Percentiles rank a stretch among this genome's conserved stretches.
Conservation (phyloP, 139 green algal species). For the Gonium pectorale region DNA sequence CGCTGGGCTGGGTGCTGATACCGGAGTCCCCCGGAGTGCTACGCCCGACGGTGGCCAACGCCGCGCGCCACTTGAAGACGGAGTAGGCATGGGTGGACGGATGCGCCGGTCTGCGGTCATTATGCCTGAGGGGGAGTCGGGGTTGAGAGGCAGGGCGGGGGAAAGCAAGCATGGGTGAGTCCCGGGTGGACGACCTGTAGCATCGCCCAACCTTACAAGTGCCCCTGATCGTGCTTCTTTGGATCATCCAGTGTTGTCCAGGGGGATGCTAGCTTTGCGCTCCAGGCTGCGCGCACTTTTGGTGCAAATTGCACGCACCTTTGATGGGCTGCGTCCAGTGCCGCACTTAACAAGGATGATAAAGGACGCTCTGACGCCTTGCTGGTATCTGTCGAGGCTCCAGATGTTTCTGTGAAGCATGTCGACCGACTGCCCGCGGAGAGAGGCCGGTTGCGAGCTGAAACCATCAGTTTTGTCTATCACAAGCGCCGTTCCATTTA, state of each 20-base stretch:
- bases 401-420: too few relatives aligned
- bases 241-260: not conserved
- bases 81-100: constrained; percentile 9
- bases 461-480: too few relatives aligned
- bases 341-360: not conserved
- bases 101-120: constrained; percentile 6
- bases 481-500: too few relatives aligned
- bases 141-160: not conserved
- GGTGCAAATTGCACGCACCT: not conserved
- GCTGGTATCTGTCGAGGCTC: not conserved
- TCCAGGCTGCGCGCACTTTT: not conserved
- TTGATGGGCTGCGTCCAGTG: constrained; percentile 10
- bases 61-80: constrained; percentile 7
- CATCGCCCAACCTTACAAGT: not conserved
- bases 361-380: constrained; percentile 4
- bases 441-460: too few relatives aligned
- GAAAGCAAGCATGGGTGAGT: not conserved
- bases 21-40: not conserved
- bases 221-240: too few relatives aligned
- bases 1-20: not conserved
- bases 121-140: not conserved
- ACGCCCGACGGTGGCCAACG: too few relatives aligned
- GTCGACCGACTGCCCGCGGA: too few relatives aligned
- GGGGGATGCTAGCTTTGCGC: not conserved
- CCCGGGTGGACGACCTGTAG: not conserved